Evolutionary conservation across 2,329 filamentous ascomycete species (phyloP).

Genomic region (Penicillium sp.): DNA sequence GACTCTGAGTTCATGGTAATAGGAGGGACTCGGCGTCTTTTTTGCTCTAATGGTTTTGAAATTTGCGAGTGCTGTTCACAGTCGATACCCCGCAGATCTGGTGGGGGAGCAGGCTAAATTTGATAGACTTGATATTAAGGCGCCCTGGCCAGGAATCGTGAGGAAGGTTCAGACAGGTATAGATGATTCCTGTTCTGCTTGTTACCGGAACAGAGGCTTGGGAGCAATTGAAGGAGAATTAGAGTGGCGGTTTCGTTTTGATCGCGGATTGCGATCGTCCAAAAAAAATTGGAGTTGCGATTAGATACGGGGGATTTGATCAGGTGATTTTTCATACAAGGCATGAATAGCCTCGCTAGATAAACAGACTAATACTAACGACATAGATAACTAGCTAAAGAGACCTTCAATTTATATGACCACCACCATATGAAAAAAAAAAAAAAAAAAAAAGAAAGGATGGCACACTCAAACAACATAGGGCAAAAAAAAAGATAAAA

Average conservation of each 20-base stretch:
- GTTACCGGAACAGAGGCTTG: not conserved
- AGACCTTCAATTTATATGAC: too few species aligned
- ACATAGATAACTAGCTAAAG: too few species aligned
- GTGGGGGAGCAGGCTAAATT: not conserved
- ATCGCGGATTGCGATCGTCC: not conserved
- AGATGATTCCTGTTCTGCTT: not conserved
- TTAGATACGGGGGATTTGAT: not conserved
- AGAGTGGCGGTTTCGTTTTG: not conserved
- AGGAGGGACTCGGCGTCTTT: not conserved
- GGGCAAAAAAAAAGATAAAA: too few species aligned
- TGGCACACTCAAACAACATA: too few species aligned
- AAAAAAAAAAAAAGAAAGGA: too few species aligned
- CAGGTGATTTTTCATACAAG: not conserved
- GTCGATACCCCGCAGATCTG: slow-evolving; percentile 13
- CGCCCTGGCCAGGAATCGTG: not conserved
- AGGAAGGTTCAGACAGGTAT: not conserved
- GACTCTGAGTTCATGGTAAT: slow-evolving; percentile 20
- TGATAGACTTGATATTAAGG: not conserved
- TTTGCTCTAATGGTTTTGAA: not conserved
- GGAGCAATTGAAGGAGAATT: not conserved
- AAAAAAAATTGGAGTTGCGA: not conserved
- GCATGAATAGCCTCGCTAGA: too few species aligned
- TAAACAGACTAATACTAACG: too few species aligned
- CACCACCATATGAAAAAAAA: too few species aligned
- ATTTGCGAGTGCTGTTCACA: not conserved